Evolutionary conservation across 805 yeast genomes (phyloP).

Genomic region (Saturnispora sanitii): DNA sequence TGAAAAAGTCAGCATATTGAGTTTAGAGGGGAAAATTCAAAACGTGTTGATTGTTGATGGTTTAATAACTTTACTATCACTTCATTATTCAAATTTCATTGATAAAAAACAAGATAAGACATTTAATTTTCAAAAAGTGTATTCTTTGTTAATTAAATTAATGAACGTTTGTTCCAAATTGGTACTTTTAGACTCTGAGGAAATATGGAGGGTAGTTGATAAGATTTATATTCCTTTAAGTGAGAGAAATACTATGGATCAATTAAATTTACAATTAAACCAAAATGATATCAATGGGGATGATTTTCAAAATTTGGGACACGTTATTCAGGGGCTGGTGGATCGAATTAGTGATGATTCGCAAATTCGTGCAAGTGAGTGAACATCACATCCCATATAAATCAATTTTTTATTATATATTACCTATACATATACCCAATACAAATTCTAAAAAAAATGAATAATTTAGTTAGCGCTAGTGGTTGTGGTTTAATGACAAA

Average conservation of each 20-base stretch:
- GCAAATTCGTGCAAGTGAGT: no score
- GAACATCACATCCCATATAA: no score
- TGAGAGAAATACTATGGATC: neutral
- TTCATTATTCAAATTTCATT: constrained; percentile 17
- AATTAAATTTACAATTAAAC: constrained; percentile 4
- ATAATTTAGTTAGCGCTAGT: constrained; percentile 2
- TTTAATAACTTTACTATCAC: constrained; percentile 17
- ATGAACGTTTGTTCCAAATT: constrained; percentile 1
- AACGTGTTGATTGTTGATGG: constrained; percentile 18
- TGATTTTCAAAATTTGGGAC: neutral
- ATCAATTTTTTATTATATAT: no score
- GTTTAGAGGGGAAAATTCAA: no score
- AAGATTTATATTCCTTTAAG: constrained; percentile 10
- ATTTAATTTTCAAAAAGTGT: constrained; percentile 13
- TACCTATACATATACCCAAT: no score
- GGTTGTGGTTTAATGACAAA: constrained; percentile 2
- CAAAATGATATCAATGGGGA: neutral
- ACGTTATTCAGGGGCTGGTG: neutral
- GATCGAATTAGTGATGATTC: no score
- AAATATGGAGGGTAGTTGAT: constrained; percentile 9
- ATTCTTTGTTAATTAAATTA: constrained; percentile 13
- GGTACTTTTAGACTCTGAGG: constrained; percentile 17
- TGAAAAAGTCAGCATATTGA: no score
- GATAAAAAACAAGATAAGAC: constrained; percentile 6
- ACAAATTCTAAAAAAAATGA: no score